Evolutionary conservation across 768 basidiomycete genomes (phyloP).

Genomic region (Pleurotus tuoliensis): DNA sequence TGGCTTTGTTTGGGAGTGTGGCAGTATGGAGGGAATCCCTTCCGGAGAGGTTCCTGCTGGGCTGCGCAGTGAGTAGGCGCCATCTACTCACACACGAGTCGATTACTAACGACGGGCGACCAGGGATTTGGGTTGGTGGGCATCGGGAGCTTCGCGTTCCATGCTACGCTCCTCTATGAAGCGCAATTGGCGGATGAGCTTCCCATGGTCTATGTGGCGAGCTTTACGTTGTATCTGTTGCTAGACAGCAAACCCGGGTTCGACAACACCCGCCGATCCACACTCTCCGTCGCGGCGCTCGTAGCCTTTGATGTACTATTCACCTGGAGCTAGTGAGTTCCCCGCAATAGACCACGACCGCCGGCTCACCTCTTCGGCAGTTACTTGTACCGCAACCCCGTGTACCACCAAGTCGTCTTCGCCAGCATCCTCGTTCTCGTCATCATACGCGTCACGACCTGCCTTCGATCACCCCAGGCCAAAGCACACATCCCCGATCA

Average conservation of each 20-base stretch:
- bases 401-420: slow-evolving; percentile 79
- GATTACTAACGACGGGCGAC: background rate
- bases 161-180: slow-evolving; percentile 69
- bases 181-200: slow-evolving; percentile 82
- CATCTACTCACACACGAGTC: background rate
- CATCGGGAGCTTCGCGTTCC: slow-evolving; percentile 76
- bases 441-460: slow-evolving; percentile 39
- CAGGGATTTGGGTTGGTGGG: slow-evolving; percentile 70
- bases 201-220: slow-evolving; percentile 75
- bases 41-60: slow-evolving; percentile 38
- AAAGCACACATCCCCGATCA: slow-evolving; percentile 41
- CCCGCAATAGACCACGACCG: background rate
- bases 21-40: slow-evolving; percentile 28
- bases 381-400: slow-evolving; percentile 64
- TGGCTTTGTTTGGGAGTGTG: slow-evolving; percentile 49
- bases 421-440: slow-evolving; percentile 50
- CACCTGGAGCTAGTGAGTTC: slow-evolving; percentile 69
- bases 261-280: slow-evolving; percentile 32
- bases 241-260: slow-evolving; percentile 58
- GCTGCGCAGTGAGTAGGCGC: slow-evolving; percentile 33
- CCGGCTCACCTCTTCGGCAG: slow-evolving; percentile 27
- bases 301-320: slow-evolving; percentile 56
- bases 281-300: slow-evolving; percentile 32
- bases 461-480: slow-evolving; percentile 40
- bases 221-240: slow-evolving; percentile 54